Evolutionary conservation across 192 early-diverging fungal genomes (phyloP), one percentile per base, ranked within the genome.

Genomic region (Funneliformis geosporum): DNA sequence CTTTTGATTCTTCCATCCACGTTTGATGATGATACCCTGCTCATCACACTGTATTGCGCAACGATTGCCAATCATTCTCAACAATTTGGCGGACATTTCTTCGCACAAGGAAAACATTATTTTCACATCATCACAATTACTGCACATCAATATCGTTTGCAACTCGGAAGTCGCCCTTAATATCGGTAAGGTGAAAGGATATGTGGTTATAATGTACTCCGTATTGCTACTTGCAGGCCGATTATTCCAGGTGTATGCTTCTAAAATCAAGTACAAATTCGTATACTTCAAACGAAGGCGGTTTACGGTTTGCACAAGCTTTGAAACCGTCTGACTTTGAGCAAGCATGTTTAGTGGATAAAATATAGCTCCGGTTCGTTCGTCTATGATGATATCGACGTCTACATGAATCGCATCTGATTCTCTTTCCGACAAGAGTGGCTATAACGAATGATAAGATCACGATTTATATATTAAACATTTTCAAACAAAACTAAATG

Each of bases 381-480:
- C 77, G 16, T 79, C 77, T 21, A 79, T 43, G 21, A 79, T 79
- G 16, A 79, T 16, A 61, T 79, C 77, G 14, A 43, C 65, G 8
- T 79, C 77, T 0, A 79, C 47, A 40, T 79, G 28, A 23, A 23
- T n/a, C 12, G 50, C 14, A 14, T 39, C 28, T 2, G 33, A 71
- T 60, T 70, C 43, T 42, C 60, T 28, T 70, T 79, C 77, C 18
- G 39, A 42, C 11, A 79, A 47, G 11, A 70, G 60, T 2, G 77
- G 25, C 67, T 79, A n/a, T 33, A 21, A 39, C 14, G 28, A 40
- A 28, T 10, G 11, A 12, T 46, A 7, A 43, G 43, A 42, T 27
- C 10, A 38, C 12, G 23, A 14, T 39, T 25, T 33, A 55, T 8
- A 60, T 16, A 16, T 21, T 21, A 74, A 42, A 23, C 43, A 70